These are phyloP conservation scores for Austroboletus novae-zelandiae DNA, from an alignment of 1,284 basidiomycete genomes.

Conservation along the genomic window DNA sequence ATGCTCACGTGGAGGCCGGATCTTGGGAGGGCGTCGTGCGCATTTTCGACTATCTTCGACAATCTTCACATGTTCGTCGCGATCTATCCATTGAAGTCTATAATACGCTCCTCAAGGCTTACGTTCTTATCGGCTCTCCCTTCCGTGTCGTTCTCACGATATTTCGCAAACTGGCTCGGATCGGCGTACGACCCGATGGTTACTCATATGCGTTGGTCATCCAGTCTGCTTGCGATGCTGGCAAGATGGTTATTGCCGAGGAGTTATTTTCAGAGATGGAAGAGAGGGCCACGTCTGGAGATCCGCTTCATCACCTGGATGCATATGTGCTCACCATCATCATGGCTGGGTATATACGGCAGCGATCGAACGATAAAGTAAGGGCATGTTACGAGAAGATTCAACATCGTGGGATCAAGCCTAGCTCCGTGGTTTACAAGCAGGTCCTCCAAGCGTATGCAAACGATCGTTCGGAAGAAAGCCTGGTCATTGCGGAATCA, in stretches of 20 bases:
- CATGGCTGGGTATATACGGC: constrained; percentile 75
- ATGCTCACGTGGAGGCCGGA: constrained; percentile 81
- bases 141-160: constrained; percentile 64
- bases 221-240: constrained; percentile 81
- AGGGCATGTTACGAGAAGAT: constrained; percentile 77
- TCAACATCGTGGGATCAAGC: constrained; percentile 62
- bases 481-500: constrained; percentile 55
- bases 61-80: constrained; percentile 35
- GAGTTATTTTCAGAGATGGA: constrained; percentile 74
- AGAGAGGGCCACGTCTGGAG: constrained; percentile 33
- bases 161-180: constrained; percentile 57
- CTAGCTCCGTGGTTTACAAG: constrained; percentile 70
- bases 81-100: constrained; percentile 57
- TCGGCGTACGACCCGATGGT: constrained; percentile 55
- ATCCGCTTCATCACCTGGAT: constrained; percentile 45
- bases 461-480: constrained; percentile 45
- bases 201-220: constrained; percentile 78
- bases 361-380: constrained; percentile 56
- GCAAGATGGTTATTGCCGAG: constrained; percentile 64
- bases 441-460: constrained; percentile 68
- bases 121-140: constrained; percentile 79
- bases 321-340: constrained; percentile 80
- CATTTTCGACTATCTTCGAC: constrained; percentile 67
- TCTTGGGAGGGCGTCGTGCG: constrained; percentile 76
- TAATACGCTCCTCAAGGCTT: constrained; percentile 84